Percentiles rank a stretch among this genome's conserved stretches.
phyloP scores from a whole-genome alignment of 768 basidiomycete genomes.

The Saitozyma podzolica region DNA sequence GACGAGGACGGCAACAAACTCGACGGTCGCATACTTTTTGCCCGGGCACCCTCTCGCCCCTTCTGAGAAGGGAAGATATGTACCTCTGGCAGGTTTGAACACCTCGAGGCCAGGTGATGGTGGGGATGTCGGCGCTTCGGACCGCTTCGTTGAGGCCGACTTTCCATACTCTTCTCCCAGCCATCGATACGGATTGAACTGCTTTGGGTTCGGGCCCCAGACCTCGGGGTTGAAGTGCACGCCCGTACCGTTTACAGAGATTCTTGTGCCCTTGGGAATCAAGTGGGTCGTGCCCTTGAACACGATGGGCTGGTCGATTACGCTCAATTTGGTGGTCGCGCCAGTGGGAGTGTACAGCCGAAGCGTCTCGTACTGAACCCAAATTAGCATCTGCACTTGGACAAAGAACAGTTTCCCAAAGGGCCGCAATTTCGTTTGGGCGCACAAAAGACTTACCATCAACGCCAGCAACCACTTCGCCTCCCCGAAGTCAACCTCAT shows the following conservation, averaged over 20 bases:
- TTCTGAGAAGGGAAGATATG: not conserved
- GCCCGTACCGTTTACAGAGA: not conserved
- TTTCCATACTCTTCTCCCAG: not conserved
- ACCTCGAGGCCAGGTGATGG: no score
- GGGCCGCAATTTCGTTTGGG: not conserved
- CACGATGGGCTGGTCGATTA: not conserved
- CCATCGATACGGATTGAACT: not conserved
- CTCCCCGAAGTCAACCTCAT: not conserved
- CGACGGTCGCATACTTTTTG: not conserved
- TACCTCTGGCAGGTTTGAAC: constrained; percentile 1
- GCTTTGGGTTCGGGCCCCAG: constrained; percentile 1
- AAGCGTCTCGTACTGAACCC: not conserved
- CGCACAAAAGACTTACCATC: not conserved
- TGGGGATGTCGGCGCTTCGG: no score
- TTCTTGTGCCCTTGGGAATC: not conserved
- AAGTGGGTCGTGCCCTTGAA: not conserved
- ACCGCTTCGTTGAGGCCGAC: no score
- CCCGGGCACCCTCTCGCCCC: not conserved
- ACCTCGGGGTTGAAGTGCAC: constrained; percentile 1
- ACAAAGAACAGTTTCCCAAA: no score
- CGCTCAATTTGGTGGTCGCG: not conserved
- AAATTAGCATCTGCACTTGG: no score
- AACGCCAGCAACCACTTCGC: not conserved
- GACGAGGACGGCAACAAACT: not conserved
- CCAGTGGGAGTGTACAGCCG: not conserved